phyloP scores from a whole-genome alignment of 169 alveolate species.

The Cryptosporidium viatorum region DNA sequence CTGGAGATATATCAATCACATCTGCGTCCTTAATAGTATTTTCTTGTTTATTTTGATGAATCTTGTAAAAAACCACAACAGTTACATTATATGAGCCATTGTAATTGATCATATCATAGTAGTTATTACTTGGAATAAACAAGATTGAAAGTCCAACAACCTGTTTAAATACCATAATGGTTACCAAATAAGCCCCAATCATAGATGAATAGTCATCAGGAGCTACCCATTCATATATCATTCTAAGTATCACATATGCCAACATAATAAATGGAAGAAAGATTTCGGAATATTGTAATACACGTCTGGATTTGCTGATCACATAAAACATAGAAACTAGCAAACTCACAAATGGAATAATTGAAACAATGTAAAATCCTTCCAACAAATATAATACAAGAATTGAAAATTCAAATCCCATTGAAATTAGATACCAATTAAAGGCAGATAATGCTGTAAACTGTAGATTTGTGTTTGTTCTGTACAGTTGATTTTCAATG shows the following conservation, averaged over 20 bases:
- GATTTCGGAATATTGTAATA: constrained; percentile 42
- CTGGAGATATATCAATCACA: background rate
- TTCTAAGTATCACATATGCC: constrained; percentile 39
- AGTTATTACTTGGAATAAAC: constrained; percentile 21
- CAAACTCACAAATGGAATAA: constrained; percentile 52
- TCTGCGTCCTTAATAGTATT: background rate
- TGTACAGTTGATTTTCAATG: constrained; percentile 4
- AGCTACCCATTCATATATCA: constrained; percentile 53
- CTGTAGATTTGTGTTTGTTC: constrained; percentile 17
- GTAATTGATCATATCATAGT: constrained; percentile 33
- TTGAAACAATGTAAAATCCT: constrained; percentile 44
- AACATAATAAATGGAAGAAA: constrained; percentile 40
- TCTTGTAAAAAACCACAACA: constrained; percentile 10
- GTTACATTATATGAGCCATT: constrained; percentile 13
- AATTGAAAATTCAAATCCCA: constrained; percentile 59
- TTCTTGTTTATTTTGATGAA: background rate
- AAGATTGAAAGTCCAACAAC: constrained; percentile 58
- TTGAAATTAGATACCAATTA: constrained; percentile 39
- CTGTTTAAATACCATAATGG: constrained; percentile 38
- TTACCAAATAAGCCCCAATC: constrained; percentile 38
- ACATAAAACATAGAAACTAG: constrained; percentile 28
- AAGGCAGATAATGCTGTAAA: constrained; percentile 32
- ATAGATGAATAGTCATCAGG: constrained; percentile 29
- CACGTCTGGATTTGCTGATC: constrained; percentile 30
- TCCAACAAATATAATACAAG: constrained; percentile 23